Evolutionary conservation across 768 basidiomycete species (phyloP).

Genomic region (Leccinum disarticulatum): DNA sequence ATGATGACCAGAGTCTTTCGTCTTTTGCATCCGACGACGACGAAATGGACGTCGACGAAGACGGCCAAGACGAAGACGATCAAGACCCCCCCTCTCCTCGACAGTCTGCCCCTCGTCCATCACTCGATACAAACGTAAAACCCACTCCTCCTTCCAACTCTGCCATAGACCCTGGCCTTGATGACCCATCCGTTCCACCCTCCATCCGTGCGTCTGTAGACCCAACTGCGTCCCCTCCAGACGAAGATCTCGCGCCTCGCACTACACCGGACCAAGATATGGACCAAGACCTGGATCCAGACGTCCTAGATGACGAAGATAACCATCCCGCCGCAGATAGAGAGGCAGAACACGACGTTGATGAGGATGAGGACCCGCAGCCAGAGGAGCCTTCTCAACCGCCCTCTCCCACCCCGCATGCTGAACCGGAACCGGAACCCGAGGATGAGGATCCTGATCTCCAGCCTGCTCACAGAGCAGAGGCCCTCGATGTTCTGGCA

Average conservation of each 20-base stretch:
- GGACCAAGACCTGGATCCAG: slow-evolving; percentile 20
- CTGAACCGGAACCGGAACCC: slow-evolving; percentile 24
- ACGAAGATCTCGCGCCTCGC: slow-evolving; percentile 11
- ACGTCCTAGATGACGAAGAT: slow-evolving; percentile 25
- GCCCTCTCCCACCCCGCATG: slow-evolving; percentile 24
- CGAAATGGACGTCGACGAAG: slow-evolving; percentile 33
- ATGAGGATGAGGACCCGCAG: slow-evolving; percentile 36
- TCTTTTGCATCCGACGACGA: slow-evolving; percentile 5
- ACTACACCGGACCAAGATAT: slow-evolving; percentile 32
- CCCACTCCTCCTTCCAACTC: slow-evolving; percentile 7
- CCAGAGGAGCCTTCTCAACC: slow-evolving; percentile 27
- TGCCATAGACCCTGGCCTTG: slow-evolving; percentile 23
- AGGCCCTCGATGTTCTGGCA: slow-evolving; percentile 85
- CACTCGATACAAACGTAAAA: slow-evolving; percentile 17
- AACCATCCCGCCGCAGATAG: slow-evolving; percentile 17
- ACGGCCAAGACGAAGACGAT: slow-evolving; percentile 18
- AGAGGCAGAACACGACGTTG: slow-evolving; percentile 27
- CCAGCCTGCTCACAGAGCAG: slow-evolving; percentile 79
- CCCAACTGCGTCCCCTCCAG: slow-evolving; percentile 20
- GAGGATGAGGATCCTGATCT: slow-evolving; percentile 62
- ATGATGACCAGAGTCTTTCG: slow-evolving; percentile 11
- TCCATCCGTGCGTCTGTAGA: slow-evolving; percentile 21
- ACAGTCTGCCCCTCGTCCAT: slow-evolving; percentile 22
- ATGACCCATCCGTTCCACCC: slow-evolving; percentile 19
- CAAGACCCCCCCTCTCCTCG: slow-evolving; percentile 25